Evolutionary conservation across 75 land plant species (phyloP).

Genomic region (Sequoia sempervirens): DNA sequence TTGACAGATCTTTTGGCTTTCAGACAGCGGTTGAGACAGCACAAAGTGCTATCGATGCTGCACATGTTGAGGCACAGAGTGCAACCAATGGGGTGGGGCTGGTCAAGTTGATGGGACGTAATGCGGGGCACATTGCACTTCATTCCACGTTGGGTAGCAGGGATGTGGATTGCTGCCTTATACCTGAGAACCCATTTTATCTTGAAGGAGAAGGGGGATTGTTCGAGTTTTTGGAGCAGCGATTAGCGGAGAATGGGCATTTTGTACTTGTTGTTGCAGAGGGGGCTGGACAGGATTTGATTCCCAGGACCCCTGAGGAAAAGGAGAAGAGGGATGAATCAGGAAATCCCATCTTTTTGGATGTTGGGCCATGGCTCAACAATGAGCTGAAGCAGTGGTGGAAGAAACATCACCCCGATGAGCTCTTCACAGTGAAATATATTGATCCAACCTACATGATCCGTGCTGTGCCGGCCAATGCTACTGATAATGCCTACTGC

Average conservation of each 20-base stretch:
- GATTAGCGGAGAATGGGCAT: conserved; percentile 61
- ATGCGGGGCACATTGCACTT: conserved; percentile 82
- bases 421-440: conserved; percentile 78
- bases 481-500: conserved; percentile 71
- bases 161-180: conserved; percentile 80
- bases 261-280: conserved; percentile 79
- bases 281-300: conserved; percentile 77
- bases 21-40: conserved; percentile 87
- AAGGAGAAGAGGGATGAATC: conserved; percentile 59
- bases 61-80: conserved; percentile 75
- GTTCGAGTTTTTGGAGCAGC: conserved; percentile 56
- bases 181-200: conserved; percentile 65
- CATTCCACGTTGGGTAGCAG: conserved; percentile 72
- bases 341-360: conserved; percentile 59
- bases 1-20: conserved; percentile 79
- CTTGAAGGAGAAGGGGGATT: conserved; percentile 70
- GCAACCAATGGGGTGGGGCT: conserved; percentile 83
- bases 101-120: conserved; percentile 78
- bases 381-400: conserved; percentile 76
- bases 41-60: conserved; percentile 69
- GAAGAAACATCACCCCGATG: conserved; percentile 49
- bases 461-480: conserved; percentile 78
- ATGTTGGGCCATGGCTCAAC: conserved; percentile 65
- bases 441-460: conserved; percentile 96
- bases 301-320: conserved; percentile 34